Base-by-base conservation (phyloP, 345 rosid genomes). In the Capsella bursapastoris region DNA sequence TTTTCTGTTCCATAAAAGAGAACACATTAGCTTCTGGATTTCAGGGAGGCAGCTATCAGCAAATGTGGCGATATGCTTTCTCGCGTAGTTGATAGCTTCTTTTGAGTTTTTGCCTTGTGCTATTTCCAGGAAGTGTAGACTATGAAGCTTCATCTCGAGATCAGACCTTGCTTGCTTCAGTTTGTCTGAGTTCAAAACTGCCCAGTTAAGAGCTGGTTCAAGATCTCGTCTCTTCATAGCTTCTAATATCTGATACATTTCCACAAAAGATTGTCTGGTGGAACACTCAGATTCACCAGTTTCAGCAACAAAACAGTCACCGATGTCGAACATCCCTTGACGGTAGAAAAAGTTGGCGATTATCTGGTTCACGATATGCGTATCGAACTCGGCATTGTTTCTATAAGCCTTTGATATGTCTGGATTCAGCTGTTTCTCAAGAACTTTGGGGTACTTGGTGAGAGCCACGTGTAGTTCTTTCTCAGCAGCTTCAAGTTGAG, bases 331-430 rank as follows among this genome's bases (percentile, higher is more conserved):
- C 68, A 88, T 70, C 27, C 93, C 96, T 58, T 82, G 87, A 43
- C 90, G 83, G 76, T 87, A 87, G 71, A 88, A 87, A 67, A 87
- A 90, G 60, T 78, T 77, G 0, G 90, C 90, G 70, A 90, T 84
- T 15, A 88, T 81, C 82, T 90, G 89, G 80, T 83, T 85, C 43
- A 90, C 78, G 4, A 80, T 78, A 66, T 73, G 79, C 0, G 77
- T 70, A 66, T 90, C 92, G 40, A 90, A 90, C 25, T 87, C 90
- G 8, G 82, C 64, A 18, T 41, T 59, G 66, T 83, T 69, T 64
- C 96, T 78, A 64, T 83, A 87, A 32, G 96, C 96, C 76, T 83
- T 90, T 31, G 91, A 77, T 67, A 88, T 84, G 27, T 88, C 89
- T 52, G 91, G 68, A 74, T 82, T 83, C 68, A 90, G 81, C 18